Percentiles rank a stretch among this genome's conserved stretches.
Conservation (phyloP, 441 rosid species). For the Raphanus hybrid region DNA sequence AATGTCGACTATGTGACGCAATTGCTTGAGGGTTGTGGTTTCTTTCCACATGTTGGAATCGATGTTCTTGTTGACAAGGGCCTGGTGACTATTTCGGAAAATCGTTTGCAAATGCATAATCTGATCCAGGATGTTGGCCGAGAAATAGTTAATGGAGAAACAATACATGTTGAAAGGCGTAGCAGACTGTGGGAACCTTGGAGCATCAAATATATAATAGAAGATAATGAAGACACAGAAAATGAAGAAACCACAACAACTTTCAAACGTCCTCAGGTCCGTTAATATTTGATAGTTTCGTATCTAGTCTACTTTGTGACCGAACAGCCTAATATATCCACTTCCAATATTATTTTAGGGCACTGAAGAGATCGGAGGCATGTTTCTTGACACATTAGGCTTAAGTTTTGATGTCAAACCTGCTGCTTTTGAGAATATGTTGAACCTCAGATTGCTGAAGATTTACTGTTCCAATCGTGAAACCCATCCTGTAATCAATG, state of each 20-base stretch:
- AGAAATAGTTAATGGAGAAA: slow-evolving; percentile 19
- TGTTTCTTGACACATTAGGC: slow-evolving; percentile 14
- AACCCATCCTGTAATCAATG: not conserved
- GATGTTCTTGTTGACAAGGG: slow-evolving; percentile 31
- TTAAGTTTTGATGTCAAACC: not conserved
- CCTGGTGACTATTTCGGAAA: slow-evolving; percentile 20
- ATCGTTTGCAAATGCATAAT: slow-evolving; percentile 46
- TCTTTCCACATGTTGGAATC: slow-evolving; percentile 29
- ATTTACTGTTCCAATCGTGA: not conserved
- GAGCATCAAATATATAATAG: not conserved
- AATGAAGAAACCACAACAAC: not conserved
- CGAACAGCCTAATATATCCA: not conserved
- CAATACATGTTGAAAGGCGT: not conserved
- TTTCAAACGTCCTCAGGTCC: not conserved
- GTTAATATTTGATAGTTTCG: not conserved
- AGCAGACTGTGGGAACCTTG: not conserved
- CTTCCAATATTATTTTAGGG: slow-evolving; percentile 24
- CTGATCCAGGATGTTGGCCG: slow-evolving; percentile 31
- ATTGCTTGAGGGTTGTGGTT: slow-evolving; percentile 18
- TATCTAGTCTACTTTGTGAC: not conserved
- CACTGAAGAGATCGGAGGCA: slow-evolving; percentile 22
- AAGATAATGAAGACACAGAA: too few species aligned
- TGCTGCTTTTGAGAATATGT: slow-evolving; percentile 4
- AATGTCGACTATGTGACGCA: not conserved
- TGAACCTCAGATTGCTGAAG: slow-evolving; percentile 27